Evolutionary conservation across 2,329 filamentous ascomycete genomes (phyloP), one percentile per base, ranked within the genome.

Genomic region (Fusarium sp.): DNA sequence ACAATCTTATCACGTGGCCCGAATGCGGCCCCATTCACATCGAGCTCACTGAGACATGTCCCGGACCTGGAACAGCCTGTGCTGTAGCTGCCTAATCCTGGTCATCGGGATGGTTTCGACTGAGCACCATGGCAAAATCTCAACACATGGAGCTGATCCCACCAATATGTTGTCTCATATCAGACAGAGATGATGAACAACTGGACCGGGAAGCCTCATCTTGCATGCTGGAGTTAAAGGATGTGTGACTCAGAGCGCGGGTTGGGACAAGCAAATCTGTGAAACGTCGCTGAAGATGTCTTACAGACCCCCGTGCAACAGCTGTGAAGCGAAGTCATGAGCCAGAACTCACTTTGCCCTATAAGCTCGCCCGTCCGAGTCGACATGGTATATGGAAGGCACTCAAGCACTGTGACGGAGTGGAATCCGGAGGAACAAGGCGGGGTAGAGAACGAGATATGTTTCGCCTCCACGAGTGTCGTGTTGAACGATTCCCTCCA

Each of bases 301-400:
- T 68, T 64, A 77, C 68, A 62, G 62, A 62, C 48, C 45, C 59
- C 68, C 62, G 74, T 78, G 67, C 56, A 54, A 76, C 75, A 44
- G 50, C 47, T 52, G 50, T 73, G 75, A 76, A 78, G 77, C 77
- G 77, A 78, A 70, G 64, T 74, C 75, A 71, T 75, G 73, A 69
- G 70, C 60, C 60, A 70, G 44, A 64, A 48, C 47, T 62, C 65
- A 64, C 56, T 50, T 55, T 48, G 56, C 54, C 60, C 50, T 66
- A 62, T 57, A 58, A 56, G 51, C 56, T 67, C 64, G 60, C 60
- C 50, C 63, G 70, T 42, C 42, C 61, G 41, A 48, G 50, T 30
- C 38, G 54, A 32, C 51, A 47, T 60, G 41, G 42, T 68, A 52
- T 45, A 45, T 55, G 52, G 50, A 66, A 42, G 45, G 48, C 41